Evolutionary conservation across 768 basidiomycete species (phyloP), one percentile per base, ranked within the genome.

Genomic region (Podaxis sp.): DNA sequence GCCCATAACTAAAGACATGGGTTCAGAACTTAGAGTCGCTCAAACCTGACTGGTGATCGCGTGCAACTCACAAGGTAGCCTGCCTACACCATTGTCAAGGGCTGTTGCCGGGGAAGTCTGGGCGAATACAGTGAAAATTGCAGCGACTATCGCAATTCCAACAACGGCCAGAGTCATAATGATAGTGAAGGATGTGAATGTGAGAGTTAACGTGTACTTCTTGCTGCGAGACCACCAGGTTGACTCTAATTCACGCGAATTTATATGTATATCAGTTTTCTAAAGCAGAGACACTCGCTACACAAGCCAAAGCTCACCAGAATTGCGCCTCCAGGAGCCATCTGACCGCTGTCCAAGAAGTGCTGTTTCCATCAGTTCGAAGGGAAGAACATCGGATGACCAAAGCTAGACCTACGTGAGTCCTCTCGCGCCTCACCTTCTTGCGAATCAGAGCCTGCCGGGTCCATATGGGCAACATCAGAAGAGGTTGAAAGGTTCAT

Each of bases 121-220:
- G 28, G 1, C 44, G 5, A 57, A 51, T 48, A 9, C 48, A 40
- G 36, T 37, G 51, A 47, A 13, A 53, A 53, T 46, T 38, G 66
- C 63, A 64, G n/a, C 38, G 40, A 65, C 42, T 2, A 54, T 62
- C 6, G 65, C 65, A 10, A 70, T 25, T 2, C 62, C 63, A 16
- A 64, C 50, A 47, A 67, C 61, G 35, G 62, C 54, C 7, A 65
- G 11, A 25, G 68, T 63, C 57, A 69, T 63, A 27, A 67, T 28
- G 54, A 69, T 55, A 27, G 63, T 63, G 40, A 67, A 64, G 10
- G 69, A 68, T 1, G 67, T 69, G 50, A 69, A 59, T 7, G 63
- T 63, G 28, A 72, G 51, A 10, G 67, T 59, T 18, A 69, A 21
- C 11, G 61, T 65, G 23, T 59, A 57, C 32, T 66, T 53, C 52